These are phyloP conservation scores for Apostasia shenzhenica DNA, from an alignment of 106 monocot genomes.

Conservation along the genomic window DNA sequence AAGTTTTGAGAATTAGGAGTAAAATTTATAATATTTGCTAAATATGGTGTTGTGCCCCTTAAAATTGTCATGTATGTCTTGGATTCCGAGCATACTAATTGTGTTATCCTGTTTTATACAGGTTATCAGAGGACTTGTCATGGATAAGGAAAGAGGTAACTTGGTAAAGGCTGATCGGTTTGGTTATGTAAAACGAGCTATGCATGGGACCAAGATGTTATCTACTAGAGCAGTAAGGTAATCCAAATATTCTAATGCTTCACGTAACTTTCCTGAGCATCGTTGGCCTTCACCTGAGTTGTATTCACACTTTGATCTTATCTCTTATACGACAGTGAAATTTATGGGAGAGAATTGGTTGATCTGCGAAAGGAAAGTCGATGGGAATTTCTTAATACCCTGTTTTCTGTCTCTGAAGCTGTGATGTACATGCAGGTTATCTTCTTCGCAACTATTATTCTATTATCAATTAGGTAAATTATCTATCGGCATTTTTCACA, in stretches of 20 bases:
- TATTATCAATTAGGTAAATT: no score
- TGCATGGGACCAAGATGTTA: conserved; percentile 96
- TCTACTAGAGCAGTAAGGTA: conserved; percentile 82
- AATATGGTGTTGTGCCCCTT: no score
- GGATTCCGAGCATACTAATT: no score
- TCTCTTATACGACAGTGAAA: conserved; percentile 50
- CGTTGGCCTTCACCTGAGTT: background rate
- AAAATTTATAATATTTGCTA: no score
- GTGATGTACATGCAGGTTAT: conserved; percentile 98
- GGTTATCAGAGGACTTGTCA: conserved; percentile 94
- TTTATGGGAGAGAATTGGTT: conserved; percentile 96
- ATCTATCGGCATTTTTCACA: no score
- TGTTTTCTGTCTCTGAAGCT: conserved; percentile 98
- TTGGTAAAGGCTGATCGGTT: conserved; percentile 93
- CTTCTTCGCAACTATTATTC: background rate
- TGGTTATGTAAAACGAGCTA: conserved; percentile 88
- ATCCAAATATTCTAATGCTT: background rate
- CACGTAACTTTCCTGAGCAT: background rate
- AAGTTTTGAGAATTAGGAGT: no score
- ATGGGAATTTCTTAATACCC: conserved; percentile 96
- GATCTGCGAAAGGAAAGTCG: conserved; percentile 81
- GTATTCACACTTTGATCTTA: background rate
- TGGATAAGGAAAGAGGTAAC: conserved; percentile 94
- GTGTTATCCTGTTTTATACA: conserved; percentile 11
- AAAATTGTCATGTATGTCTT: no score